A percentile compares a stretch with the other conserved stretches of the same genome.
phyloP scores from a whole-genome alignment of 345 rosid genomes.

The Melaleuca alternifolia region DNA sequence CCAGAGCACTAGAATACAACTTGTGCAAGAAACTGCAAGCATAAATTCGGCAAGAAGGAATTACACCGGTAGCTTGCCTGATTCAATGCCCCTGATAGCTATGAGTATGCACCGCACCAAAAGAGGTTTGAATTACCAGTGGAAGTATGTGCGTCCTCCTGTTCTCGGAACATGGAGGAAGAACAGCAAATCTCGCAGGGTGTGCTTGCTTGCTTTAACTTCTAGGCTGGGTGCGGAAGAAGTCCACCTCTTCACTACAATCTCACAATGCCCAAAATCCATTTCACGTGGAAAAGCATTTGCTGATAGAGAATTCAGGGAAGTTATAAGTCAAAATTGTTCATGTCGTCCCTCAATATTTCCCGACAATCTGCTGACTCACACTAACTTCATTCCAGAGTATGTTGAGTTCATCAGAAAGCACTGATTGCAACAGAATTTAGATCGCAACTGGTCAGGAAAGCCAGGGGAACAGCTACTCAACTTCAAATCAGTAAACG shows the following conservation, averaged over 20 bases:
- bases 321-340: not conserved
- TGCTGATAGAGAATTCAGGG: slow-evolving; percentile 13
- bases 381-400: not conserved
- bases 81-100: not conserved
- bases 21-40: slow-evolving; percentile 80
- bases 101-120: not conserved
- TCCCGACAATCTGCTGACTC: not conserved
- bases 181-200: slow-evolving; percentile 62
- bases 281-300: slow-evolving; percentile 16
- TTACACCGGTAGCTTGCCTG: not conserved
- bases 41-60: slow-evolving; percentile 1
- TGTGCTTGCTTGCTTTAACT: slow-evolving; percentile 41
- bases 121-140: slow-evolving; percentile 40
- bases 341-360: not conserved
- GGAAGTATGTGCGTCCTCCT: slow-evolving; percentile 88
- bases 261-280: slow-evolving; percentile 52
- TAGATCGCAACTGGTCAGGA: not conserved
- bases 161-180: slow-evolving; percentile 95
- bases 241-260: slow-evolving; percentile 59
- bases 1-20: slow-evolving; percentile 47
- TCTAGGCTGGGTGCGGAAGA: slow-evolving; percentile 39
- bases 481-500: not conserved
- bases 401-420: not conserved
- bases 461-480: not conserved
- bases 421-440: not conserved